phyloP scores from a whole-genome alignment of 1,139 yeast genomes.

The Saccharomyces hybrid region DNA sequence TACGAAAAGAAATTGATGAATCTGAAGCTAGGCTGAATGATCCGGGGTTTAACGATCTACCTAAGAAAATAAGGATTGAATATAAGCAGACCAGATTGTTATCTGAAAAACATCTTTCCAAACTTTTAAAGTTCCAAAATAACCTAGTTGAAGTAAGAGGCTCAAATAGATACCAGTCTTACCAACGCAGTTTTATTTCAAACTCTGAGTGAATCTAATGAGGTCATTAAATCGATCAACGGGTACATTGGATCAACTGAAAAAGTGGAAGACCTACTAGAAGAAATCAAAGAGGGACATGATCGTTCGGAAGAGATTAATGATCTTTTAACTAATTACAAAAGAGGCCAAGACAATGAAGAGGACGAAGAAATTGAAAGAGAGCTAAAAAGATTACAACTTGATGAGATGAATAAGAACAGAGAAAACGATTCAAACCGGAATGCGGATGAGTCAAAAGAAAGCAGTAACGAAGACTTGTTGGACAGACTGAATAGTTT shows the following conservation, averaged over 20 bases:
- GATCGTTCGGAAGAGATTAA: conserved; percentile 34
- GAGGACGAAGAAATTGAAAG: conserved; percentile 35
- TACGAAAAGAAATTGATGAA: conserved; percentile 13
- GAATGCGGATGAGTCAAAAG: background rate
- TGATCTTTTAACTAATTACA: conserved; percentile 31
- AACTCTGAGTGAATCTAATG: conserved; percentile 36
- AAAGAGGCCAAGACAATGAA: conserved; percentile 26
- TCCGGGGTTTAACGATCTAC: conserved; percentile 5
- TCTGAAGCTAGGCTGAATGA: conserved; percentile 10
- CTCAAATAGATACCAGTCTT: conserved; percentile 43
- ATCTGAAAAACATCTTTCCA: conserved; percentile 32
- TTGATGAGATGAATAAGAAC: conserved; percentile 5
- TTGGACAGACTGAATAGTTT: background rate
- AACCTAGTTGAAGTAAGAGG: conserved; percentile 37
- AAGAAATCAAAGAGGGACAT: conserved; percentile 39
- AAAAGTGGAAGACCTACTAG: conserved; percentile 36
- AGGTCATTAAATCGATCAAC: conserved; percentile 28
- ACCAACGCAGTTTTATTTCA: conserved; percentile 37
- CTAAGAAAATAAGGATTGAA: conserved; percentile 16
- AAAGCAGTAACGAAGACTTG: background rate
- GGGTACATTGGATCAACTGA: conserved; percentile 33
- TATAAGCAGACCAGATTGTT: conserved; percentile 29
- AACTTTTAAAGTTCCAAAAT: conserved; percentile 32
- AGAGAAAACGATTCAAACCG: background rate
- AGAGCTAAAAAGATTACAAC: conserved; percentile 12